Base-by-base conservation (phyloP, 2,329 filamentous ascomycete genomes). In the Pseudogymnoascus sp. region DNA sequence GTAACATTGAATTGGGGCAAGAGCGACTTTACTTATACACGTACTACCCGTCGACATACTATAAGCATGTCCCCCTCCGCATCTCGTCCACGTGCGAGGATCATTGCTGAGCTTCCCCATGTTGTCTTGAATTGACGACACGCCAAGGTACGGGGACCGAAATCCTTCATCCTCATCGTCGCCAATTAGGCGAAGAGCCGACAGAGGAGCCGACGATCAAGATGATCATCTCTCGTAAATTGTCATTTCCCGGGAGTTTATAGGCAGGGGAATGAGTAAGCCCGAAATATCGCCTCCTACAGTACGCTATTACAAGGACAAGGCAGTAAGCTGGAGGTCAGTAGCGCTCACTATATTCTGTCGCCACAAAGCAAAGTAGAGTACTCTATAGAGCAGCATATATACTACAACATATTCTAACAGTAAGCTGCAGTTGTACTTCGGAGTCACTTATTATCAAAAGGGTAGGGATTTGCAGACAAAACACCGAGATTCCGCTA, bases 161-260 rank as follows among this genome's bases (percentile, higher is more conserved):
- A 33, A 56, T 56, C 50, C 50, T 56, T 56, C 50, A 33, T 56
- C 50, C 50, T 33, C 50, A 18, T 21, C 28, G 16, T 18, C 50
- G 16, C 50, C 28, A 56, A 56, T 56, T 56, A 56, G 28, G 16
- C 50, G 28, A 33, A 12, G 28, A 56, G 16, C 50, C 28, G 28
- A 33, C 50, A 21, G 50, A 56, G 25, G 25, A 56, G 28, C 50
- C 4, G 28, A 8, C 16, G 50, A 56, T 56, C 50, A 35, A 56
- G 50, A 56, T 35, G 28, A 56, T 56, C 50, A 56, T 56, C 50
- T 56, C 50, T 56, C 50, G 28, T 56, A 56, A 56, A 56, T 56
- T 35, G 50, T 8, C 28, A 5, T 56, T 56, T 35, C 28, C 16
- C 33, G 14, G 50, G 18, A 21, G 28, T 56, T 56, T 14, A 56